Base-by-base conservation (phyloP, 495 filamentous ascomycete species). In the Rhypophila decipiens region DNA sequence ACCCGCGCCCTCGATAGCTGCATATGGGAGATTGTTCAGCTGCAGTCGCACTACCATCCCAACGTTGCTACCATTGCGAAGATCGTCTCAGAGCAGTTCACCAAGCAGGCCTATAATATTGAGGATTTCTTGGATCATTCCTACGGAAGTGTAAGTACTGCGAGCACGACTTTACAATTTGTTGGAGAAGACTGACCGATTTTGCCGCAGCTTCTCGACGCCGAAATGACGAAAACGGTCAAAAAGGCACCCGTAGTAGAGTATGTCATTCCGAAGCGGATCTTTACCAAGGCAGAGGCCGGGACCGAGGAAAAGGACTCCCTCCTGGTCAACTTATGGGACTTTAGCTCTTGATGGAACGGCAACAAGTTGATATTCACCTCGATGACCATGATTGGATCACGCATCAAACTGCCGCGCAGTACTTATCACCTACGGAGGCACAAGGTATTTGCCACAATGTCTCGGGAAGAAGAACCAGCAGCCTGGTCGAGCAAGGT, bases 71-170 rank as follows among this genome's bases (percentile, higher is more conserved):
- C 90, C 4, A 83, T 97, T 48, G 87, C 88, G 21, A 90, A 86
- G 66, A 95, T 99, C 47, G 82, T 99, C 47, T 86, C 86, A 20
- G 88, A 99, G 72, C 93, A 96, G 66, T 99, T 97, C 66, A 97
- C 90, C 3, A 99, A 97, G 72, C 84, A 89, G 63, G 71, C 80
- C 10, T 99, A 96, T 66, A 87, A 84, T 52, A 57, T 95, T 15
- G 94, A 99, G 58, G 94, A 99, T 57, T 99, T 99, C 67, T 68
- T 97, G 44, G 94, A 97, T 61, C 89, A 96, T 66, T 90, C 86
- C 4, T 97, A 97, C 66, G 79, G 75, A 52, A 89, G 84, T 56
- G 85, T 88, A 69, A 78, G 85, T 79, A 17, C 39, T 21, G 15
- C 19, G 44, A 11, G n/a, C n/a, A n/a, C n/a, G n/a, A n/a, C n/a